Base-by-base conservation (phyloP, 2,329 filamentous ascomycete species). In the Dactylellina haptotyla region DNA sequence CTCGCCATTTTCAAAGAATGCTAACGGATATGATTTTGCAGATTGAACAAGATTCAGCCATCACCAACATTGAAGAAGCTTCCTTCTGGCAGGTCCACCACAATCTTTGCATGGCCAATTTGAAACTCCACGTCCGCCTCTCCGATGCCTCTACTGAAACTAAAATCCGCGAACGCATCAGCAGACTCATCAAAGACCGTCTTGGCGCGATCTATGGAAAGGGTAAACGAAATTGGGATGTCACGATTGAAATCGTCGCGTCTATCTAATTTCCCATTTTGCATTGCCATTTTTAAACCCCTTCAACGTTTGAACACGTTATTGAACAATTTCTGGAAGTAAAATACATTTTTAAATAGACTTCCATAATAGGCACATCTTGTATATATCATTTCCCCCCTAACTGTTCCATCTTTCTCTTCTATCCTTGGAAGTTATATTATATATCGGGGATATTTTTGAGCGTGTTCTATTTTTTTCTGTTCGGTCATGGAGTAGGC, bases 41-140 rank as follows among this genome's bases (percentile, higher is more conserved):
- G 80, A 93, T 99, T 57, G 89, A 93, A 80, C 86, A 88, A 1
- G 93, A 97, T 78, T 88, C 90, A 1, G 86, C 86, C 63, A 88
- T 98, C 25, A 86, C 86, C 46, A 86, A 86, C 0, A 88, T 99
- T 50, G 92, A 97, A 67, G 93, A 97, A 79, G 94, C 93, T 1
- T 89, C 93, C 79, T 97, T 99, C 81, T 99, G 95, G 95, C 95
- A 99, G 83, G 95, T 97, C 12, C 95, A 99, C 81, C 97, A 98
- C 80, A 93, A 94, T 1, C 84, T 98, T 41, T 96, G 93, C 79
- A 96, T 98, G 90, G 95, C 95, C 6, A 97, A 96, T 79, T 81
- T 99, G 76, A 96, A 92, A 80, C 82, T 99, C 18, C 86, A 89
- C 70, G 87, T 97, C 25, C 80, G 83, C 3, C 83, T 82, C 75